Conservation (phyloP, 495 filamentous ascomycete species). For the Neurospora hispaniola region DNA sequence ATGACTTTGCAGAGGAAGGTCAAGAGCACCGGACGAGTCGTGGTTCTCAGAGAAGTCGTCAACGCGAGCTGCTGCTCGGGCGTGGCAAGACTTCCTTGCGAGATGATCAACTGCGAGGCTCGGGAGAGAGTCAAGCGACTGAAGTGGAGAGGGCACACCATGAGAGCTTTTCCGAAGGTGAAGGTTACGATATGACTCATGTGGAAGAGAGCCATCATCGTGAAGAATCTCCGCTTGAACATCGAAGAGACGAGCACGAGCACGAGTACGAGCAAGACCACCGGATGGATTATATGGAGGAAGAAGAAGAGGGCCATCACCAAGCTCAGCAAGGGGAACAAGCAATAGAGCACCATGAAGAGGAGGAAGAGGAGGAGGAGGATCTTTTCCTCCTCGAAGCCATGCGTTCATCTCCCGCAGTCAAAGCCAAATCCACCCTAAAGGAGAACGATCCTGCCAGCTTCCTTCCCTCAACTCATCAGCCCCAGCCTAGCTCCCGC, state of each 20-base stretch:
- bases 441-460: background rate
- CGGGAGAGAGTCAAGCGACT: background rate
- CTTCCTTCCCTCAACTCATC: background rate
- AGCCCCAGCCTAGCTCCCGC: background rate
- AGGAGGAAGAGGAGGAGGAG: conserved; percentile 27
- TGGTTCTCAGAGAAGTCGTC: background rate
- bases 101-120: background rate
- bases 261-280: conserved; percentile 1
- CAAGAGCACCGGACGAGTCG: background rate
- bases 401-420: conserved; percentile 13
- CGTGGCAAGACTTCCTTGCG: background rate
- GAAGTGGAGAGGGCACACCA: background rate
- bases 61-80: background rate
- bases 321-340: background rate
- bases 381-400: conserved; percentile 40
- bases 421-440: background rate
- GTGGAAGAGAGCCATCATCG: background rate
- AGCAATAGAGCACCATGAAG: conserved; percentile 6
- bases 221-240: background rate
- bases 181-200: background rate
- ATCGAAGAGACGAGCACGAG: conserved; percentile 3
- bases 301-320: background rate
- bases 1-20: background rate
- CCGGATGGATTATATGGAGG: background rate
- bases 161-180: background rate